Conservation (phyloP, 2,329 filamentous ascomycete genomes). For the Penicillium crustosum region DNA sequence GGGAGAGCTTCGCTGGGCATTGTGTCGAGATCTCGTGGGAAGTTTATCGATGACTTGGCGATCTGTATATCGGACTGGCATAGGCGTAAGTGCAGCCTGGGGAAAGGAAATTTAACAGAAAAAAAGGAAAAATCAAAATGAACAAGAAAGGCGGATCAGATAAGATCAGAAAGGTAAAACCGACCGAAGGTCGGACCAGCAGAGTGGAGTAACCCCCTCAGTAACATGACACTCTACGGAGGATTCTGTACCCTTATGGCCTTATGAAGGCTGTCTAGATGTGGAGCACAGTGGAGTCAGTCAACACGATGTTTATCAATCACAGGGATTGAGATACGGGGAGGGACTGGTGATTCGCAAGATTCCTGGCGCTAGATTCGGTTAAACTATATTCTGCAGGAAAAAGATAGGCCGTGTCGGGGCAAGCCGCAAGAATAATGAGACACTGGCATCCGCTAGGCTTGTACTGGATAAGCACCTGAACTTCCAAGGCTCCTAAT, state of each 20-base stretch:
- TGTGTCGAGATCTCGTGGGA: neutral
- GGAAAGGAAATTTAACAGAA: neutral
- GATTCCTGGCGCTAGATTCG: neutral
- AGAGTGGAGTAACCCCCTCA: constrained; percentile 4
- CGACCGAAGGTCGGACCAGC: neutral
- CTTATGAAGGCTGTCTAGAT: neutral
- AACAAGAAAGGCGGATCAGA: constrained; percentile 5
- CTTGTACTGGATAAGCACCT: constrained; percentile 3
- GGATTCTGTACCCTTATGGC: no score
- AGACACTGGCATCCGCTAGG: neutral
- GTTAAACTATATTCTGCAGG: neutral
- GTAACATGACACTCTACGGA: neutral
- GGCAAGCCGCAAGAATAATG: neutral
- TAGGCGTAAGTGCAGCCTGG: neutral
- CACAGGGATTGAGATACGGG: neutral
- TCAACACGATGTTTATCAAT: neutral
- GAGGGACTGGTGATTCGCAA: neutral
- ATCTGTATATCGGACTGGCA: neutral
- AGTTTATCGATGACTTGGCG: neutral
- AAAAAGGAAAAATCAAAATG: neutral
- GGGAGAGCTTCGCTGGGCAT: constrained; percentile 9
- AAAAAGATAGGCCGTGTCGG: neutral
- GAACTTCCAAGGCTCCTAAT: neutral
- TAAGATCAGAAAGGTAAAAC: constrained; percentile 7
- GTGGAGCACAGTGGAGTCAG: neutral